Percentiles rank a stretch among this genome's conserved stretches.
Evolutionary conservation across 2,329 filamentous ascomycete genomes (phyloP).

Genomic region (Colletotrichum graminicola): DNA sequence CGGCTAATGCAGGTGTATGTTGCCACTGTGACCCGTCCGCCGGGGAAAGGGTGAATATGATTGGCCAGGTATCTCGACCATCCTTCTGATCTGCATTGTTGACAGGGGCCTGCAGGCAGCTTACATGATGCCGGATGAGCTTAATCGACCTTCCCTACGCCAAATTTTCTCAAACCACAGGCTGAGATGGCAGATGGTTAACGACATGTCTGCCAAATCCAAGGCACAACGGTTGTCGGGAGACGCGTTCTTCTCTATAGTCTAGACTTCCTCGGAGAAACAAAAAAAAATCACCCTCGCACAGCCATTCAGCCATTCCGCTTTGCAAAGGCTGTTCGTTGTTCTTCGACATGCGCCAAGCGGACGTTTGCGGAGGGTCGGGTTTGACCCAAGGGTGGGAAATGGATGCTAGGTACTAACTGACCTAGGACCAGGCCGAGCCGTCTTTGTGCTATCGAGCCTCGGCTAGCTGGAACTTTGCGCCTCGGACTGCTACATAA

Average conservation of each 20-base stretch:
- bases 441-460: slow-evolving; percentile 15
- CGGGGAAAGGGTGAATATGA: background rate
- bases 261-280: background rate
- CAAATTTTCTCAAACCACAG: slow-evolving; percentile 8
- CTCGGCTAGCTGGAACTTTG: slow-evolving; percentile 10
- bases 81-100: slow-evolving; percentile 7
- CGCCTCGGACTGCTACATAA: slow-evolving; percentile 3
- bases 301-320: background rate
- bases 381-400: background rate
- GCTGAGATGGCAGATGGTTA: background rate
- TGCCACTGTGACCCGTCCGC: background rate
- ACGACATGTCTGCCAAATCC: slow-evolving; percentile 11
- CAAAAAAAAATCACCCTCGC: too few relatives aligned
- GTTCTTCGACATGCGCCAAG: background rate
- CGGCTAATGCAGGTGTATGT: slow-evolving; percentile 35
- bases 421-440: slow-evolving; percentile 4
- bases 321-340: background rate
- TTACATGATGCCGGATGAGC: slow-evolving; percentile 27
- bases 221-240: background rate
- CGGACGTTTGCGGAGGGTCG: slow-evolving; percentile 33
- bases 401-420: slow-evolving; percentile 30
- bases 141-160: slow-evolving; percentile 27
- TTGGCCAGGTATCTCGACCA: slow-evolving; percentile 10
- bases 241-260: background rate
- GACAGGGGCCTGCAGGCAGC: slow-evolving; percentile 20